Base-by-base conservation (phyloP, 495 filamentous ascomycete species). In the Endocarpon pusillum region DNA sequence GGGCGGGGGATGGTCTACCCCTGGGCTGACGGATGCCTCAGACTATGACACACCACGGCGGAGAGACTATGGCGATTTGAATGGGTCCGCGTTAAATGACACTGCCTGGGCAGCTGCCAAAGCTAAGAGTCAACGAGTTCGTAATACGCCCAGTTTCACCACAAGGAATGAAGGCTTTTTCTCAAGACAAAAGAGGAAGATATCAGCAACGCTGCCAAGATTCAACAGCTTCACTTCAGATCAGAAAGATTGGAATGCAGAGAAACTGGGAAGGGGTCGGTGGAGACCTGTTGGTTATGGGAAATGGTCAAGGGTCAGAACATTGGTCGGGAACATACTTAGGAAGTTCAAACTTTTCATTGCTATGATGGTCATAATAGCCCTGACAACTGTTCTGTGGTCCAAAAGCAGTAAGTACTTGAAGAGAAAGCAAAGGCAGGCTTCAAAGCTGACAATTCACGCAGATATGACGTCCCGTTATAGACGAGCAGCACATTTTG, bases 1-100 rank as follows among this genome's bases (percentile, higher is more conserved):
- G 41, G 78, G 78, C 43, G 81, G 78, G 46, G 83, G 82, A 43
- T 92, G 85, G 84, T 71, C 81, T 37, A 87, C 75, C 55, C 84
- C 84, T 14, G 82, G 81, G 20, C 62, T 91, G 33, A 75, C 69
- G 31, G 69, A 73, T 32, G 58, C 65, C 25, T 84, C 75, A 52
- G 78, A 76, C 39, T 63, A 67, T 46, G 69, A 75, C 17, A 81
- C 72, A 45, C 79, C 81, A 19, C 56, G 64, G 36, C 59, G 7
- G 71, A 62, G 43, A 48, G 54, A 1, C 21, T 37, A 3, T 35
- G 19, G 43, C 55, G 4, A 45, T 34, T 22, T 34, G 52, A 5
- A 37, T 52, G 6, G 46, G 46, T 7, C 66, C 69, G 7, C 61
- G 61, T n/a, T n/a, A n/a, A n/a, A n/a, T 25, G 44, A 49, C 9